Evolutionary conservation across 1,284 basidiomycete genomes (phyloP).

Genomic region (Coriolopsis trogii): DNA sequence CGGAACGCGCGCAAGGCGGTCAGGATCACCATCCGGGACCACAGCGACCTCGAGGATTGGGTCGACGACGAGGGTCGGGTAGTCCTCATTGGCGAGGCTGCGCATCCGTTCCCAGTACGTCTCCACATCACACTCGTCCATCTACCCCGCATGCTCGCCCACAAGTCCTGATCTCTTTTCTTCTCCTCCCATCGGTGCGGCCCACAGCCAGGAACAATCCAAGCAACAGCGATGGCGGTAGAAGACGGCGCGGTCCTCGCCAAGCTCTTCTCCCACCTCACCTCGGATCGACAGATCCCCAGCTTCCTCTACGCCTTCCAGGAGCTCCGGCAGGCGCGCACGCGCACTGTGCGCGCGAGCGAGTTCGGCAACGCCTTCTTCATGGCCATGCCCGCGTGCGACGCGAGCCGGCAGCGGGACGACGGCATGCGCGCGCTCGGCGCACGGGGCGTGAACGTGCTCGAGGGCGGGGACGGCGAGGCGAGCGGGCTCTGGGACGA

Average conservation of each 20-base stretch:
- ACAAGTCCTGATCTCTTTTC: slow-evolving; percentile 33
- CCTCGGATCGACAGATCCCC: slow-evolving; percentile 50
- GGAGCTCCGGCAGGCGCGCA: slow-evolving; percentile 42
- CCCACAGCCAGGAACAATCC: slow-evolving; percentile 30
- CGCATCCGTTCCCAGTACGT: slow-evolving; percentile 54
- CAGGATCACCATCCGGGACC: slow-evolving; percentile 15
- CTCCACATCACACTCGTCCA: slow-evolving; percentile 27
- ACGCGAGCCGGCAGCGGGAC: slow-evolving; percentile 45
- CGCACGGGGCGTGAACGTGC: slow-evolving; percentile 40
- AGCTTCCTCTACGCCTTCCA: slow-evolving; percentile 56
- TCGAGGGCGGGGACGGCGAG: slow-evolving; percentile 33
- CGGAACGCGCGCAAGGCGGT: slow-evolving; percentile 20
- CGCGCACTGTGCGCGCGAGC: slow-evolving; percentile 16
- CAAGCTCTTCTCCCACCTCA: slow-evolving; percentile 59
- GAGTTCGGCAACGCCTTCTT: slow-evolving; percentile 24
- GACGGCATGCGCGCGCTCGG: slow-evolving; percentile 41
- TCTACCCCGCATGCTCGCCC: slow-evolving; percentile 20
- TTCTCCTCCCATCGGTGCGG: too few relatives aligned
- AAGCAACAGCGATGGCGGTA: slow-evolving; percentile 43
- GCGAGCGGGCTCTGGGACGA: slow-evolving; percentile 31
- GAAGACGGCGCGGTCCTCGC: slow-evolving; percentile 63
- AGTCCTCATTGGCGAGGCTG: slow-evolving; percentile 41
- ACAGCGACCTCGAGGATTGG: slow-evolving; percentile 33
- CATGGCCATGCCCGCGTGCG: slow-evolving; percentile 22
- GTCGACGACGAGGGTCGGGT: slow-evolving; percentile 31